Evolutionary conservation across 768 basidiomycete species (phyloP).

Genomic region (Kockovaella imperatae): DNA sequence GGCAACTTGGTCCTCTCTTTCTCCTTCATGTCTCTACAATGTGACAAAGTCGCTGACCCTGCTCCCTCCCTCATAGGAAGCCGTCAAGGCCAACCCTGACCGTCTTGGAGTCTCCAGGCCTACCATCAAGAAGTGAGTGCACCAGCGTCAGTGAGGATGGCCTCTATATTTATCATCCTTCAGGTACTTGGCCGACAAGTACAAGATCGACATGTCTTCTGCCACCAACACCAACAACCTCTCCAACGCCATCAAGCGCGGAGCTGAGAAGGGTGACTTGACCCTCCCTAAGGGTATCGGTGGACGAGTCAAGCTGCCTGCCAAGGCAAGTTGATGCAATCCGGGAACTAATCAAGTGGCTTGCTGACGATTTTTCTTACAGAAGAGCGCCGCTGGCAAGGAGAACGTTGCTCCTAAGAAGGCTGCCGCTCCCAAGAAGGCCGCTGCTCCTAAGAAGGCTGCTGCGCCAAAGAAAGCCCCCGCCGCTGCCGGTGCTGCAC

Average conservation of each 20-base stretch:
- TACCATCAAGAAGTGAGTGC: constrained; percentile 69
- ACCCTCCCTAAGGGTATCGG: constrained; percentile 73
- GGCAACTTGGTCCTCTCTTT: constrained; percentile 6
- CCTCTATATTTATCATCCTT: not conserved
- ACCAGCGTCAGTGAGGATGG: not conserved
- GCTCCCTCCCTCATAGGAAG: constrained; percentile 53
- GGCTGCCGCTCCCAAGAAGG: constrained; percentile 43
- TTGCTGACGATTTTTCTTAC: constrained; percentile 7
- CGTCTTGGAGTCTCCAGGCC: constrained; percentile 67
- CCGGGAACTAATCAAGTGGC: not conserved
- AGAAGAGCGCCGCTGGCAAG: constrained; percentile 39
- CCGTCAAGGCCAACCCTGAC: constrained; percentile 59
- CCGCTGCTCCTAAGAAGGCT: constrained; percentile 34
- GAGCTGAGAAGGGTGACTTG: constrained; percentile 75
- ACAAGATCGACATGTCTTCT: constrained; percentile 70
- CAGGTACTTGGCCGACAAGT: constrained; percentile 76
- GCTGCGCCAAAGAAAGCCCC: constrained; percentile 26
- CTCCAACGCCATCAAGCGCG: constrained; percentile 68
- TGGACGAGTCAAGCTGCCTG: constrained; percentile 42
- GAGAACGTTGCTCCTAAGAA: constrained; percentile 45
- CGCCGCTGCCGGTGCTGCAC: constrained; percentile 43
- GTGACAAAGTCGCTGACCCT: constrained; percentile 8
- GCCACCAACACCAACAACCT: constrained; percentile 69
- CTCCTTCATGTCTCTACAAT: not conserved
- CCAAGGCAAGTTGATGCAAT: constrained; percentile 31